Evolutionary conservation across 1,284 basidiomycete species (phyloP).

Genomic region (Pseudozyma sp.): DNA sequence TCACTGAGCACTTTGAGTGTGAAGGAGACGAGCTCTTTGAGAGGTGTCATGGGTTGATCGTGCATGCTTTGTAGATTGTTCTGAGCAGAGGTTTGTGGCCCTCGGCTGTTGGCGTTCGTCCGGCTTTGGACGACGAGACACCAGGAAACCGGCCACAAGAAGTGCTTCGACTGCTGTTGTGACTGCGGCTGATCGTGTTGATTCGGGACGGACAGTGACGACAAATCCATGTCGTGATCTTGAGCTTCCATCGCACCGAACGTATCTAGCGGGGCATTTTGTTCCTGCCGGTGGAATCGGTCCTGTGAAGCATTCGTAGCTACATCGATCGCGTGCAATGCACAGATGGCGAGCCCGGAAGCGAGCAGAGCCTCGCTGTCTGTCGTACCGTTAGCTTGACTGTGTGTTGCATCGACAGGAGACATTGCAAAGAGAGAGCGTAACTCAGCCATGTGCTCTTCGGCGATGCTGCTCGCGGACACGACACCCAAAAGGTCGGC

Average conservation of each 20-base stretch:
- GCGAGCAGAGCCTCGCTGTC: conserved; percentile 7
- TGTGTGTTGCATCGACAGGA: neutral
- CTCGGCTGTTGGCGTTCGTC: neutral
- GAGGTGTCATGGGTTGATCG: conserved; percentile 34
- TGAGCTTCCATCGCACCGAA: conserved; percentile 1
- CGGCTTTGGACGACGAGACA: conserved; percentile 19
- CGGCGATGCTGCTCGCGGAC: conserved; percentile 3
- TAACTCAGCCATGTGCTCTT: conserved; percentile 21
- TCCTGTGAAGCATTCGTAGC: neutral
- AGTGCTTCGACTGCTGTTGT: neutral
- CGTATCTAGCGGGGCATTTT: neutral
- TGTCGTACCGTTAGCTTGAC: neutral
- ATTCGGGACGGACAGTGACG: neutral
- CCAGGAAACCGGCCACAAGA: conserved; percentile 36
- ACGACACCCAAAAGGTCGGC: conserved; percentile 16
- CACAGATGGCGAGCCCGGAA: conserved; percentile 28
- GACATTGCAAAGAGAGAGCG: conserved; percentile 5
- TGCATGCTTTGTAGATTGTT: conserved; percentile 21
- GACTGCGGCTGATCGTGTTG: conserved; percentile 1
- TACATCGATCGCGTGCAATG: neutral
- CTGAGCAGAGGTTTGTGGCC: neutral
- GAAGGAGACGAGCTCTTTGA: conserved; percentile 48
- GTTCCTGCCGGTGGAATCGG: neutral
- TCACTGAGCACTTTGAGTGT: conserved; percentile 43
- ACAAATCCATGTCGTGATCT: conserved; percentile 4